Conservation (phyloP, 2,329 filamentous ascomycete genomes). For the Diaporthe vexans region DNA sequence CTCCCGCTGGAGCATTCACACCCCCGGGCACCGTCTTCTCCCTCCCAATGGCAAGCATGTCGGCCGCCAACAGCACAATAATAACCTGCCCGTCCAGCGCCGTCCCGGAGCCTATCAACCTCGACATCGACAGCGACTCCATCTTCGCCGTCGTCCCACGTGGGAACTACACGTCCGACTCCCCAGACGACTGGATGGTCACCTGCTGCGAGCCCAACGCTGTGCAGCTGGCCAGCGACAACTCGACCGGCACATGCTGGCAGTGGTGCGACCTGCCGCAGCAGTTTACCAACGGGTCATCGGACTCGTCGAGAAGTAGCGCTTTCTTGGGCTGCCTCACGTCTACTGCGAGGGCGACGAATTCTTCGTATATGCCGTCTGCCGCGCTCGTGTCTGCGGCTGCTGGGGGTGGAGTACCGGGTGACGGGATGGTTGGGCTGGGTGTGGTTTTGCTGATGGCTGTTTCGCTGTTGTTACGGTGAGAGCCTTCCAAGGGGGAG, state of each 20-base stretch:
- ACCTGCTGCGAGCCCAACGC: neutral
- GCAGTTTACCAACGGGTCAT: neutral
- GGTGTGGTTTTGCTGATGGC: neutral
- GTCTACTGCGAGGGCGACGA: neutral
- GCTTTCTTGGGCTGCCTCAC: neutral
- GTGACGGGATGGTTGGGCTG: neutral
- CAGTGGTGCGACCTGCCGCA: constrained; percentile 16
- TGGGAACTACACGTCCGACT: neutral
- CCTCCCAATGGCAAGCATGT: neutral
- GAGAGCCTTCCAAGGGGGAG: neutral
- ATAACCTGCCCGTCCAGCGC: neutral
- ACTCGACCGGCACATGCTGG: neutral
- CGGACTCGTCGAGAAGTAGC: neutral
- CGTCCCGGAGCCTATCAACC: neutral
- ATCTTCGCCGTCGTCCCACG: neutral
- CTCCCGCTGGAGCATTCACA: too few species aligned
- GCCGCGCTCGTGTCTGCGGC: neutral
- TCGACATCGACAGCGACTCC: neutral
- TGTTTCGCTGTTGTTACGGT: neutral
- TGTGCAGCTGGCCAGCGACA: neutral
- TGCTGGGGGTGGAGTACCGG: neutral
- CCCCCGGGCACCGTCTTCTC: too few species aligned
- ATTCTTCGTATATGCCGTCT: neutral
- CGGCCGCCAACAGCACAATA: neutral
- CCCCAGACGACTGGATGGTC: neutral